Evolutionary conservation across 768 basidiomycete species (phyloP).

Genomic region (Rhodotorula graminis): DNA sequence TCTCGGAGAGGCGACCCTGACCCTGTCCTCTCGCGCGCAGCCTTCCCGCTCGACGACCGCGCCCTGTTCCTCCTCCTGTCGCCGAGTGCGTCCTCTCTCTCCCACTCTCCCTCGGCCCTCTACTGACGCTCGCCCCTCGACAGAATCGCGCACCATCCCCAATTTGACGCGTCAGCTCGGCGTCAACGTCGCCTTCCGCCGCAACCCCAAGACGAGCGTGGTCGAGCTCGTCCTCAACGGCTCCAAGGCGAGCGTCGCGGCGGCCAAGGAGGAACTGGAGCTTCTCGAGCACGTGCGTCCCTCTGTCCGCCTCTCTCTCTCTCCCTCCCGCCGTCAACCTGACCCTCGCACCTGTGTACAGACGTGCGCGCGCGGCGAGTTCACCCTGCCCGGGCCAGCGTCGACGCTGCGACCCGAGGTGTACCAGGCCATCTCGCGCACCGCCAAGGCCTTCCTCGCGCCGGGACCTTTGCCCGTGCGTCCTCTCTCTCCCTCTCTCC

Average conservation of each 20-base stretch:
- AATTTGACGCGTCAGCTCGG: slow-evolving; percentile 7
- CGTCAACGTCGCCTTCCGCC: slow-evolving; percentile 17
- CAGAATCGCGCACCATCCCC: slow-evolving; percentile 24
- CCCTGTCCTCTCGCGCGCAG: neutral
- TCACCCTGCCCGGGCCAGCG: slow-evolving; percentile 1
- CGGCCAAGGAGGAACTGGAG: slow-evolving; percentile 13
- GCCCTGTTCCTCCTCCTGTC: slow-evolving; percentile 33
- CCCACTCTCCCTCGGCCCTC: neutral
- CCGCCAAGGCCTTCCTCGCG: slow-evolving; percentile 22
- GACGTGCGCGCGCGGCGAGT: neutral
- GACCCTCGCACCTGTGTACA: neutral
- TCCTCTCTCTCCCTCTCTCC: neutral
- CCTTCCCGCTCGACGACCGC: slow-evolving; percentile 11
- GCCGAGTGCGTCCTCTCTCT: slow-evolving; percentile 11
- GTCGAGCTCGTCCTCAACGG: slow-evolving; percentile 20
- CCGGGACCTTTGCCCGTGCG: slow-evolving; percentile 8
- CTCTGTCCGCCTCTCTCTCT: too few relatives aligned
- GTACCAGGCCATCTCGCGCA: slow-evolving; percentile 22
- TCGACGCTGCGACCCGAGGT: slow-evolving; percentile 19
- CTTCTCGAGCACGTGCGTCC: slow-evolving; percentile 19
- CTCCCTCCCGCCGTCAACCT: too few relatives aligned
- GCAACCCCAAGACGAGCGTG: slow-evolving; percentile 1
- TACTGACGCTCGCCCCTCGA: neutral
- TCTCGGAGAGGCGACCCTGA: neutral
- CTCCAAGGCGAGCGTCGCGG: neutral